Evolutionary conservation across 2,329 filamentous ascomycete species (phyloP), one percentile per base, ranked within the genome.

Genomic region (Neophaeococcomyces aloes): DNA sequence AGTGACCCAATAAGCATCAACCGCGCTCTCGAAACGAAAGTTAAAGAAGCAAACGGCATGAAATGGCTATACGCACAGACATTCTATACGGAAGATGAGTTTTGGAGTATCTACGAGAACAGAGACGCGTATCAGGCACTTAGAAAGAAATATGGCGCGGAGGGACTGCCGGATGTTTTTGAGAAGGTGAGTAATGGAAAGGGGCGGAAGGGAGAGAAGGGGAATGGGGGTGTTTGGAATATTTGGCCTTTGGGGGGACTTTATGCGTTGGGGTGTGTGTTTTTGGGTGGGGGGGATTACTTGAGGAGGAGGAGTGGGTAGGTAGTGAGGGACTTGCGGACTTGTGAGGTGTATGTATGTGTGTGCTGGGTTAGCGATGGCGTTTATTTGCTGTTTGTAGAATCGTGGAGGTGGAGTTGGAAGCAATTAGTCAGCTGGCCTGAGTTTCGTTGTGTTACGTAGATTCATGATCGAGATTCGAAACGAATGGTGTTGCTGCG

Each of bases 1-100:
- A 59, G 73, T 38, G 55, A 63, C 1, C 69, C 70, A n/a, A 88
- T 88, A 56, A 69, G 88, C 2, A 59, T 76, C 53, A 93, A 93
- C 62, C 74, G 81, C 25, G 71, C 70, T 33, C 70, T 93, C 15
- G 86, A 93, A 65, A 64, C 67, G 15, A 81, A 82, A 57, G 74
- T 88, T 3, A 67, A 68, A 37, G 70, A 77, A 51, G 72, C 91
- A 1, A 79, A 79, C 36, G 86, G 86, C 2, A 76, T 83, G 67
- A 93, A 93, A 66, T 91, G 85, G 82, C 68, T 93, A 10, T 93
- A 94, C 61, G 85, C 86, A 2, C 83, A 89, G 56, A 82, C 84
- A 0, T 93, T 87, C 65, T 91, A 91, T 61, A 72, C 74, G n/a
- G 74, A 83, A 47, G 56, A 63, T 3, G 65, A 68, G 45, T 68